A percentile compares a stretch with the other conserved stretches of the same genome.
Evolutionary conservation across 2,329 filamentous ascomycete species (phyloP).

Genomic region (Diaporthe citrichinensis): DNA sequence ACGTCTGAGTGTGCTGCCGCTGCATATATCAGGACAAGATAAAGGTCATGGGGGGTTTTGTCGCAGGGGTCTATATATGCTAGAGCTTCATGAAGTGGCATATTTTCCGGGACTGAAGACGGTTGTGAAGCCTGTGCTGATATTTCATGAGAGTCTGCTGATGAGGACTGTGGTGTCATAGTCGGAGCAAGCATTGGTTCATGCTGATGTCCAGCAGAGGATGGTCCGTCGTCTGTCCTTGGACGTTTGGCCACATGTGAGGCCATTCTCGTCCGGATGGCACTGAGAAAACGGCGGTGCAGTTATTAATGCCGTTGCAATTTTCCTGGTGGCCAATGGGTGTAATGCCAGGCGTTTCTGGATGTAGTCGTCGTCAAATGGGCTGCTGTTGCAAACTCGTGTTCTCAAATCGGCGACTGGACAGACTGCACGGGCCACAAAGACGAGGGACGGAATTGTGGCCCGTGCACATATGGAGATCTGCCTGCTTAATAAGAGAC

Average conservation of each 20-base stretch:
- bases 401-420: not conserved
- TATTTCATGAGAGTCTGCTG: not conserved
- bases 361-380: not conserved
- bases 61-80: conserved; percentile 27
- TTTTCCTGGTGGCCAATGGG: not conserved
- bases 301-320: not conserved
- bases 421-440: conserved; percentile 7
- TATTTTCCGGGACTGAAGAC: conserved; percentile 8
- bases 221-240: conserved; percentile 12
- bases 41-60: conserved; percentile 31
- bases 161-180: not conserved
- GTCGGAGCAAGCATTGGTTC: not conserved
- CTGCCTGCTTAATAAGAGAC: not conserved
- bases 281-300: too few species aligned
- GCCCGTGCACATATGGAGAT: not conserved
- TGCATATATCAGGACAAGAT: conserved; percentile 30
- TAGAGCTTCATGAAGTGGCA: conserved; percentile 35
- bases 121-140: not conserved
- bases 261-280: not conserved
- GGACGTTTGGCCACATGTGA: not conserved
- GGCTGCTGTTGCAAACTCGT: not conserved
- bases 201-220: not conserved
- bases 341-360: not conserved
- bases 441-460: not conserved
- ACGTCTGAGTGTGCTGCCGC: conserved; percentile 37